Evolutionary conservation across 169 alveolate species (phyloP).

Genomic region (Babesia ovis): DNA sequence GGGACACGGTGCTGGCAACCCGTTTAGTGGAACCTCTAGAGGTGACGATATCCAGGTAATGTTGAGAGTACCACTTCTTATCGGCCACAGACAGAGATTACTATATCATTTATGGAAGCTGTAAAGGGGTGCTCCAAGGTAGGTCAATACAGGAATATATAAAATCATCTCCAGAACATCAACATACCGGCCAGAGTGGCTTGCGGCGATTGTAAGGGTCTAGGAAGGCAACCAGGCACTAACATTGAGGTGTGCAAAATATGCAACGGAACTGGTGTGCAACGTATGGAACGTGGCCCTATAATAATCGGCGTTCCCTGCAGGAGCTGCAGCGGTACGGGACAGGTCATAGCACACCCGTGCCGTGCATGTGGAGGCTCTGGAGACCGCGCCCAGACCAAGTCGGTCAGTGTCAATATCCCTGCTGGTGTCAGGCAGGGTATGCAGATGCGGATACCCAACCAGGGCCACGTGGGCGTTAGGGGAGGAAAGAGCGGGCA

Average conservation of each 20-base stretch:
- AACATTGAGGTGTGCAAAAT: slow-evolving; percentile 76
- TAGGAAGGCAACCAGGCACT: slow-evolving; percentile 79
- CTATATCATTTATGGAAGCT: slow-evolving; percentile 85
- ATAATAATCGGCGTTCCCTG: slow-evolving; percentile 85
- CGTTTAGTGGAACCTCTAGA: slow-evolving; percentile 68
- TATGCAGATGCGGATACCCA: slow-evolving; percentile 83
- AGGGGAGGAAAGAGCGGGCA: slow-evolving; percentile 87
- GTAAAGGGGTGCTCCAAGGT: slow-evolving; percentile 82
- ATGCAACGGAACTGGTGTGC: slow-evolving; percentile 85
- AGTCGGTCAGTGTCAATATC: slow-evolving; percentile 75
- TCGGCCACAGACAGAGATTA: slow-evolving; percentile 67
- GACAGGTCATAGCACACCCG: slow-evolving; percentile 80
- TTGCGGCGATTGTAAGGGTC: slow-evolving; percentile 81
- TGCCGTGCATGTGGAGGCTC: slow-evolving; percentile 83
- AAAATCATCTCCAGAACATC: slow-evolving; percentile 61
- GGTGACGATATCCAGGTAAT: slow-evolving; percentile 79
- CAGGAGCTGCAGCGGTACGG: slow-evolving; percentile 83
- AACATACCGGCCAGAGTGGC: slow-evolving; percentile 77
- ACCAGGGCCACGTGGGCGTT: slow-evolving; percentile 84
- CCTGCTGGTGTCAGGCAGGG: slow-evolving; percentile 85
- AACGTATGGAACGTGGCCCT: slow-evolving; percentile 85
- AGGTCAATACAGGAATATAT: background rate
- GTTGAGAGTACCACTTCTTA: background rate
- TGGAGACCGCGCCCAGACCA: slow-evolving; percentile 80
- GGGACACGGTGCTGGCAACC: slow-evolving; percentile 57